Evolutionary conservation across 768 basidiomycete species (phyloP).

Genomic region (Mycena venus): DNA sequence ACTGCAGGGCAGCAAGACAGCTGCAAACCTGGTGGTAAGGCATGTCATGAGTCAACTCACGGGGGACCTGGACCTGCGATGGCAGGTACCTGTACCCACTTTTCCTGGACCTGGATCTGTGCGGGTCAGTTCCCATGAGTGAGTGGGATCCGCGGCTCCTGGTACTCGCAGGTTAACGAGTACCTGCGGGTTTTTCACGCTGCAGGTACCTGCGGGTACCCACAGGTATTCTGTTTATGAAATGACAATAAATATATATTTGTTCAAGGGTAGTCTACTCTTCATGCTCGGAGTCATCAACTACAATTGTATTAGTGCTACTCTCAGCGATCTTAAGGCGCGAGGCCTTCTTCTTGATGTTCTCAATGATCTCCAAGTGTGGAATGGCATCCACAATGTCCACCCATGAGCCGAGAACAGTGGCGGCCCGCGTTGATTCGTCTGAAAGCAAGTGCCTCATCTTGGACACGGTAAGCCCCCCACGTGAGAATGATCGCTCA

Average conservation of each 20-base stretch:
- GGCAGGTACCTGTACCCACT: too few relatives aligned
- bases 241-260: neutral
- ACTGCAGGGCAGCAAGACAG: too few relatives aligned
- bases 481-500: too few relatives aligned
- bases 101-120: too few relatives aligned
- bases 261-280: neutral
- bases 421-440: too few relatives aligned
- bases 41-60: too few relatives aligned
- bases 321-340: neutral
- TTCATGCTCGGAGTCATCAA: neutral
- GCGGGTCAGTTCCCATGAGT: too few relatives aligned
- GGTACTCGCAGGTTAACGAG: neutral
- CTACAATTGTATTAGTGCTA: neutral
- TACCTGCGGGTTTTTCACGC: neutral
- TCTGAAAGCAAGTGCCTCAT: neutral
- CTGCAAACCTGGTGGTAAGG: too few relatives aligned
- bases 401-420: too few relatives aligned
- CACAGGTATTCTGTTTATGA: neutral
- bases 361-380: neutral
- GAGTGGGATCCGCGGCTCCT: too few relatives aligned
- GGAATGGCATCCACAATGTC: neutral
- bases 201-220: neutral
- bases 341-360: neutral
- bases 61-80: too few relatives aligned
- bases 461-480: neutral